Evolutionary conservation across 371 early-diverging fungal species (phyloP).

Genomic region (Mucor saturninus): DNA sequence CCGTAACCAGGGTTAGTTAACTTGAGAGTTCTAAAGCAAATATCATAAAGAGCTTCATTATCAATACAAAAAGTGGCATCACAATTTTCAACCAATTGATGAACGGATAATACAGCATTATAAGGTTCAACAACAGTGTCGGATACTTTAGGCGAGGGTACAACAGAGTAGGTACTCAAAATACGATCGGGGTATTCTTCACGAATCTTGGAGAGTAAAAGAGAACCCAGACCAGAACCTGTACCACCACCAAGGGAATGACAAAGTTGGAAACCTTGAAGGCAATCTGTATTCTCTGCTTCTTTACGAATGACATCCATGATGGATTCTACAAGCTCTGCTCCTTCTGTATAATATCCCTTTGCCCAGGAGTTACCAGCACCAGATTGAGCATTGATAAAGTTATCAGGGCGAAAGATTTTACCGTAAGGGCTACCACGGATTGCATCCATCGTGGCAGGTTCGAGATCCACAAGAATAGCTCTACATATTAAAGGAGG

Average conservation of each 20-base stretch:
- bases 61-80: constrained; percentile 98
- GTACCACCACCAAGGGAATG: constrained; percentile 94
- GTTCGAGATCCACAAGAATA: constrained; percentile 98
- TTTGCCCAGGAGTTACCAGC: constrained; percentile 96
- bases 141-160: constrained; percentile 92
- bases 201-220: constrained; percentile 88
- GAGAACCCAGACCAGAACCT: constrained; percentile 88
- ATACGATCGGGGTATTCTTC: constrained; percentile 95
- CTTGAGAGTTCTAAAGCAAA: constrained; percentile 86
- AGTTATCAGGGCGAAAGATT: constrained; percentile 90
- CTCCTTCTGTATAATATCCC: constrained; percentile 93
- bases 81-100: constrained; percentile 89
- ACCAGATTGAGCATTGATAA: constrained; percentile 84
- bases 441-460: constrained; percentile 98
- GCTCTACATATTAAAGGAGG: constrained; percentile 62
- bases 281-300: constrained; percentile 82
- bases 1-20: constrained; percentile 80
- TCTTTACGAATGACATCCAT: constrained; percentile 88
- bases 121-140: constrained; percentile 95
- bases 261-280: constrained; percentile 90
- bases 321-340: constrained; percentile 84
- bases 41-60: constrained; percentile 95
- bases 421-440: constrained; percentile 71
- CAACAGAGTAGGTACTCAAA: constrained; percentile 92
- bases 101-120: constrained; percentile 86